Evolutionary conservation across 345 rosid genomes (phyloP).

Genomic region (Eucalyptus cloeziana): DNA sequence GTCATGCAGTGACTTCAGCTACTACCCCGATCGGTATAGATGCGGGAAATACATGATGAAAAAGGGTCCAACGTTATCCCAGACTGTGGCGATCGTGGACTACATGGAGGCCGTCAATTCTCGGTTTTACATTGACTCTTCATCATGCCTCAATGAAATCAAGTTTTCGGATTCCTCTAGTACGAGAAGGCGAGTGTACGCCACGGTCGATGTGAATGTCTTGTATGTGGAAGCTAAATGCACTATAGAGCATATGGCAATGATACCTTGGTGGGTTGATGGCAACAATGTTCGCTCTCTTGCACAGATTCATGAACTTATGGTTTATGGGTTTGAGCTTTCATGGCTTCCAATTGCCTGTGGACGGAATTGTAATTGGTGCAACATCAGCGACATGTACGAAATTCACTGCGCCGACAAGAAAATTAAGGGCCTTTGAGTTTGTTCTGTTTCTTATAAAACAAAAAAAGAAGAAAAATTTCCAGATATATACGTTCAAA

Average conservation of each 20-base stretch:
- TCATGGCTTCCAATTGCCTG: neutral
- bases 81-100: neutral
- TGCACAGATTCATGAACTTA: neutral
- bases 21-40: neutral
- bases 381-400: neutral
- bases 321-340: neutral
- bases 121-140: neutral
- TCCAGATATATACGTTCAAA: no score
- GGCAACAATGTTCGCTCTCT: neutral
- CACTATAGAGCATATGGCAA: neutral
- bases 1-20: neutral
- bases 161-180: neutral
- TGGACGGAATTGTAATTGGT: neutral
- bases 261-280: neutral
- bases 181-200: neutral
- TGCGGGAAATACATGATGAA: neutral
- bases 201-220: neutral
- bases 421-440: neutral
- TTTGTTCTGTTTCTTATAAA: neutral
- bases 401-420: neutral
- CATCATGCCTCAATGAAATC: neutral
- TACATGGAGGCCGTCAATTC: neutral
- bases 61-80: neutral
- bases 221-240: neutral
- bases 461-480: no score